Conservation (phyloP, 768 basidiomycete species). For the Chlorophyllum brunneum region DNA sequence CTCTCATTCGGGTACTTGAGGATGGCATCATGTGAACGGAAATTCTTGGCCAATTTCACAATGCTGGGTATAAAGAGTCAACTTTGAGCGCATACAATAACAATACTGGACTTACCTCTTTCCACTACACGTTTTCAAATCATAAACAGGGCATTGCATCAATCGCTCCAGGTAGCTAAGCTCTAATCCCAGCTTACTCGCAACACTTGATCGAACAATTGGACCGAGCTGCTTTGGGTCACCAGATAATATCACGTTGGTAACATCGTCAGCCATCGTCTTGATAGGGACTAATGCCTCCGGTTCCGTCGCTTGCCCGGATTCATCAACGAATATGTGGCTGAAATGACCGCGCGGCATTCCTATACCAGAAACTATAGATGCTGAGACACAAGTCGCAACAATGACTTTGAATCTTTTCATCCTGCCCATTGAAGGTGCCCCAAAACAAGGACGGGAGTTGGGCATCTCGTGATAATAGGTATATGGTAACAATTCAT, state of each 20-base stretch:
- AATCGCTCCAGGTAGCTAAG: conserved; percentile 60
- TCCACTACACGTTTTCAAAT: conserved; percentile 22
- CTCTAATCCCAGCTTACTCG: conserved; percentile 52
- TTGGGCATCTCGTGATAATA: conserved; percentile 27
- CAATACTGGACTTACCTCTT: conserved; percentile 20
- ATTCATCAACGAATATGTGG: conserved; percentile 71
- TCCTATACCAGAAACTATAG: conserved; percentile 51
- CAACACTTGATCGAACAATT: conserved; percentile 56
- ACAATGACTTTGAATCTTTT: conserved; percentile 50
- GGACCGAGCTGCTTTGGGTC: conserved; percentile 74
- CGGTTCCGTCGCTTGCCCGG: conserved; percentile 69
- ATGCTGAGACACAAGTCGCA: conserved; percentile 61
- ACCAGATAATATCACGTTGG: conserved; percentile 61
- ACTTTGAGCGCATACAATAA: neutral
- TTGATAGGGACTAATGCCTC: conserved; percentile 62
- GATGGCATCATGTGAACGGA: conserved; percentile 59
- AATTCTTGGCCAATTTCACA: conserved; percentile 62
- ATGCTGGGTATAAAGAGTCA: conserved; percentile 40
- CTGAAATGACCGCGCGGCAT: conserved; percentile 58
- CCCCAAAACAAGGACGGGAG: conserved; percentile 26
- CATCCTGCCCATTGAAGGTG: conserved; percentile 33
- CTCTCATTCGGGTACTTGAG: conserved; percentile 56
- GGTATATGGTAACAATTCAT: conserved; percentile 35
- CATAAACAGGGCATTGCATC: conserved; percentile 28
- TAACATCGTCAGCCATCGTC: conserved; percentile 47